Percentiles rank a stretch among this genome's conserved stretches.
Evolutionary conservation across 169 alveolate species (phyloP).

Genomic region (Plasmodium vivax): DNA sequence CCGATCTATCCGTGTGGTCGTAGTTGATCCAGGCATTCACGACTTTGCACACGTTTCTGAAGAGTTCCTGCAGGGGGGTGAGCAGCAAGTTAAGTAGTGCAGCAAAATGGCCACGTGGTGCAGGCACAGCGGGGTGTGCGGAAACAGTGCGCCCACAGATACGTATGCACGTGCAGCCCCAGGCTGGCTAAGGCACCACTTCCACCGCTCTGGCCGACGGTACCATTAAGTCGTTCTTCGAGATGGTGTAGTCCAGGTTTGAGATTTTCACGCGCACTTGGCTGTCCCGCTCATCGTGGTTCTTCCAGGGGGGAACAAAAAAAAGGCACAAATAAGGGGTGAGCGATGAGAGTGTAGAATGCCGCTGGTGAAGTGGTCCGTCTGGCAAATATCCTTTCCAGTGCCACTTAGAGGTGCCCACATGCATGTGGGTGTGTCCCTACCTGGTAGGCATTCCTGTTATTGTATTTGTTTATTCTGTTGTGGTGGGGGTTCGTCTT

Average conservation of each 20-base stretch:
- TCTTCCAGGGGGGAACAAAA: conserved; percentile 4
- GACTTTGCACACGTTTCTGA: conserved; percentile 66
- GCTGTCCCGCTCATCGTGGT: conserved; percentile 20
- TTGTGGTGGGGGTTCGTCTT: conserved; percentile 17
- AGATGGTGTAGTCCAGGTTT: conserved; percentile 63
- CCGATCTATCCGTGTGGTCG: conserved; percentile 75
- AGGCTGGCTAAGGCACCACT: background rate
- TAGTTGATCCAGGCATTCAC: conserved; percentile 73
- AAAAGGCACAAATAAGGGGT: background rate
- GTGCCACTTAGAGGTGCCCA: background rate
- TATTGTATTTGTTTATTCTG: conserved; percentile 41
- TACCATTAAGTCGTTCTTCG: conserved; percentile 65
- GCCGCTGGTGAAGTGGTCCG: background rate
- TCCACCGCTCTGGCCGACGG: background rate
- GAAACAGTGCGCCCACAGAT: background rate
- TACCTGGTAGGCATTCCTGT: conserved; percentile 24
- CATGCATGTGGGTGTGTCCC: background rate
- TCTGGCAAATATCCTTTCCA: background rate
- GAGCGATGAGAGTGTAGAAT: background rate
- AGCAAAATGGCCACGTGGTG: background rate
- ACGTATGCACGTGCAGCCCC: background rate
- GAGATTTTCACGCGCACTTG: conserved; percentile 47
- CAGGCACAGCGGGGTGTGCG: background rate
- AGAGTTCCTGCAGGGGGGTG: conserved; percentile 19
- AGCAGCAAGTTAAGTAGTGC: background rate